Conservation (phyloP, 2,329 filamentous ascomycete genomes). For the Orbilia oligospora region DNA sequence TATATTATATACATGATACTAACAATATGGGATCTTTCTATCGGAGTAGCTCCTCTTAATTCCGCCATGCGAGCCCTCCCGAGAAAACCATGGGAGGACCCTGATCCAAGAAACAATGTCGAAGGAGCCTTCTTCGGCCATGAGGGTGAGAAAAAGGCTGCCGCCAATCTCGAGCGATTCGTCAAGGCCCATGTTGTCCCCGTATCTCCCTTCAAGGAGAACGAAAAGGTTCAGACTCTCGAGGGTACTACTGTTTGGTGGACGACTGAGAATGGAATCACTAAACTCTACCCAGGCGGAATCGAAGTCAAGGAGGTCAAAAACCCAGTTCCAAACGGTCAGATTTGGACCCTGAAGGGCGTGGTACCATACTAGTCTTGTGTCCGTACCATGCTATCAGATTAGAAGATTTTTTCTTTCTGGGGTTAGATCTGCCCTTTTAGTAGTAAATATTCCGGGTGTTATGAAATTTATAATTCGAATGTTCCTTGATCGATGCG, state of each 20-base stretch:
- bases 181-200: slow-evolving; percentile 88
- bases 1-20: background rate
- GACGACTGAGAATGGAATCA: slow-evolving; percentile 76
- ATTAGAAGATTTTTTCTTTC: background rate
- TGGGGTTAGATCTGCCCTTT: background rate
- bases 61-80: slow-evolving; percentile 82
- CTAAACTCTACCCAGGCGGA: slow-evolving; percentile 82
- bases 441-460: background rate
- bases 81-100: slow-evolving; percentile 87
- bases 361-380: slow-evolving; percentile 71
- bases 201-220: slow-evolving; percentile 79
- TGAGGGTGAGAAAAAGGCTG: slow-evolving; percentile 81
- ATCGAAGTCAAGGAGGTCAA: slow-evolving; percentile 83
- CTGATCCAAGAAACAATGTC: slow-evolving; percentile 73
- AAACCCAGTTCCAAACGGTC: slow-evolving; percentile 85
- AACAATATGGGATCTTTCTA: background rate
- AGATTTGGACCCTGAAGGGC: slow-evolving; percentile 76
- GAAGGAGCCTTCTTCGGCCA: slow-evolving; percentile 80
- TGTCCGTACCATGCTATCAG: slow-evolving; percentile 69
- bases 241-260: slow-evolving; percentile 84
- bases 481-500: too few species aligned
- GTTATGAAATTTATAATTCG: background rate
- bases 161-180: slow-evolving; percentile 82
- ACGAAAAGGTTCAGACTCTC: slow-evolving; percentile 77
- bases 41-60: slow-evolving; percentile 80